Percentiles rank a stretch among this genome's conserved stretches.
phyloP scores from a whole-genome alignment of 257 asterid genomes.

The Linaria vulgaris region DNA sequence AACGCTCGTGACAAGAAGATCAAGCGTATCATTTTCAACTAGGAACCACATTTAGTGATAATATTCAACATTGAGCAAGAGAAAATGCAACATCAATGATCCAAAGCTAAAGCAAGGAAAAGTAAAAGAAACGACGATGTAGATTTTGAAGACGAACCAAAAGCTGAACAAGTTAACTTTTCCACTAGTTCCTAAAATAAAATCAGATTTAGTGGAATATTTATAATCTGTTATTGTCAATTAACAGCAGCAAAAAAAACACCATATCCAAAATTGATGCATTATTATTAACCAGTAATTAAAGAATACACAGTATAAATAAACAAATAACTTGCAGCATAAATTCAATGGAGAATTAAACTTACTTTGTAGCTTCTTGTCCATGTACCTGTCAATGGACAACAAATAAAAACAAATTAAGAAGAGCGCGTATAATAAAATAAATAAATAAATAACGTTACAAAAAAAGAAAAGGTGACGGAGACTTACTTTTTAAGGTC shows the following conservation, averaged over 20 bases:
- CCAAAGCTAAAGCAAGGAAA: neutral
- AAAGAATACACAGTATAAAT: no score
- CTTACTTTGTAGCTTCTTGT: constrained; percentile 92
- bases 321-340: no score
- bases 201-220: neutral
- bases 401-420: neutral
- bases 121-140: neutral
- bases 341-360: neutral
- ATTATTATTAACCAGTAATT: no score
- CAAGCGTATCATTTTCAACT: constrained; percentile 2
- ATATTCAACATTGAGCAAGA: neutral
- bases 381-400: constrained; percentile 66
- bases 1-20: no score
- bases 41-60: neutral
- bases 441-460: neutral
- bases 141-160: neutral
- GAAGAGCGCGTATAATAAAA: neutral
- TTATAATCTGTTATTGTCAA: no score
- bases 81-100: neutral
- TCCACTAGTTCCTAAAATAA: neutral
- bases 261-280: no score
- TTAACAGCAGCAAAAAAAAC: no score
- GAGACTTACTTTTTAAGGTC: constrained; percentile 77
- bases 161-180: neutral
- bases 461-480: no score